phyloP scores from a whole-genome alignment of 2,329 filamentous ascomycete species.

The Lithohypha guttulata region DNA sequence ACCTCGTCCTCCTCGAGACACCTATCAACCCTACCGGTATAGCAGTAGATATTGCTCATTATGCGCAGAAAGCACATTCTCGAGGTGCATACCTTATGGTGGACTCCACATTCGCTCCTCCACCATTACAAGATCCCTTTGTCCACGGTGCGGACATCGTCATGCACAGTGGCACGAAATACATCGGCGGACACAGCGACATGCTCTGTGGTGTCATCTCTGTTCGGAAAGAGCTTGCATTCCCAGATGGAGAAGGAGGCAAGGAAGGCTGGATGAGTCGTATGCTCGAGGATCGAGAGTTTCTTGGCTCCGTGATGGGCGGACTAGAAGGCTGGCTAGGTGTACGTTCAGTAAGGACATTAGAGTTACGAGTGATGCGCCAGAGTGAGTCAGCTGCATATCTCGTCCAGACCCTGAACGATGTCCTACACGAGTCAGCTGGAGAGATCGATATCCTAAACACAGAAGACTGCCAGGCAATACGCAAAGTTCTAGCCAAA shows the following conservation, averaged over 20 bases:
- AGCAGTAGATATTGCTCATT: slow-evolving; percentile 61
- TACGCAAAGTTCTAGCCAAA: slow-evolving; percentile 46
- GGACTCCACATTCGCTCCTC: slow-evolving; percentile 87
- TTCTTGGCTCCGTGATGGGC: slow-evolving; percentile 75
- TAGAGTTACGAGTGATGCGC: slow-evolving; percentile 69
- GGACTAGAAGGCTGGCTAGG: slow-evolving; percentile 88
- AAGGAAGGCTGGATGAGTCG: slow-evolving; percentile 47
- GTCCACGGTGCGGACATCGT: slow-evolving; percentile 68
- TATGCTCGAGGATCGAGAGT: slow-evolving; percentile 59
- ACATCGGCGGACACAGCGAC: slow-evolving; percentile 90
- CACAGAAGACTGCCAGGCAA: slow-evolving; percentile 32
- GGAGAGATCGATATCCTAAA: slow-evolving; percentile 26
- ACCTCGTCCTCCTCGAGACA: slow-evolving; percentile 85
- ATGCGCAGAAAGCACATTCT: slow-evolving; percentile 60
- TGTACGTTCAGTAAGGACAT: slow-evolving; percentile 70
- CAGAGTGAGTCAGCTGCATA: slow-evolving; percentile 61
- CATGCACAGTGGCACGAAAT: slow-evolving; percentile 93
- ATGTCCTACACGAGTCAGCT: slow-evolving; percentile 32
- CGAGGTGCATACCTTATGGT: slow-evolving; percentile 68
- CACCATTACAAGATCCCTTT: slow-evolving; percentile 80
- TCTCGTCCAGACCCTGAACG: slow-evolving; percentile 62
- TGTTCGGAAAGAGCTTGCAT: slow-evolving; percentile 35
- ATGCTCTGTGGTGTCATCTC: slow-evolving; percentile 78
- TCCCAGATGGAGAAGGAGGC: neutral
- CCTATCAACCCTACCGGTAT: slow-evolving; percentile 84